These are phyloP conservation scores for Wickerhamomyces alni DNA, from an alignment of 805 yeast genomes.

Conservation along the genomic window DNA sequence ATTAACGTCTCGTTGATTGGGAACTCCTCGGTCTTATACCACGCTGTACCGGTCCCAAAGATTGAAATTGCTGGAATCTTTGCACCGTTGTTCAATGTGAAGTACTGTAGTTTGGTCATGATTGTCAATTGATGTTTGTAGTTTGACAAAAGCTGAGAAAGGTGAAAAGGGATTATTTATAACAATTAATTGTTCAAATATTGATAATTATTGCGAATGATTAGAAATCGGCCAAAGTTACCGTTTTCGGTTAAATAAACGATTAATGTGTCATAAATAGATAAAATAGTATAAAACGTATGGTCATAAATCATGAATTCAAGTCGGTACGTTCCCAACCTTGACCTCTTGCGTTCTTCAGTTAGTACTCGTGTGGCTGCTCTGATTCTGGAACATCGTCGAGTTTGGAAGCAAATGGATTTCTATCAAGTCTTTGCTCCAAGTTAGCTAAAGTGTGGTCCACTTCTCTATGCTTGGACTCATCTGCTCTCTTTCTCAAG, in stretches of 20 bases:
- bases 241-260: too few relatives aligned
- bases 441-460: slow-evolving; percentile 72
- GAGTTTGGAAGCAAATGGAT: slow-evolving; percentile 55
- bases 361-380: slow-evolving; percentile 17
- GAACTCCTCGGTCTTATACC: slow-evolving; percentile 33
- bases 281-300: too few relatives aligned
- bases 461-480: slow-evolving; percentile 74
- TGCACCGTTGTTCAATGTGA: slow-evolving; percentile 29
- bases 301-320: too few relatives aligned
- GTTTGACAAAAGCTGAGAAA: too few relatives aligned
- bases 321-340: slow-evolving; percentile 13
- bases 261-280: too few relatives aligned
- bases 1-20: slow-evolving; percentile 27
- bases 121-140: neutral
- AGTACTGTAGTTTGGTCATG: slow-evolving; percentile 11
- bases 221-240: too few relatives aligned
- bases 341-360: slow-evolving; percentile 9
- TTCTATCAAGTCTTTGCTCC: slow-evolving; percentile 46
- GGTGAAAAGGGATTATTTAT: too few relatives aligned
- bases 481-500: slow-evolving; percentile 64
- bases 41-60: slow-evolving; percentile 56
- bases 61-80: slow-evolving; percentile 42
- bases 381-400: slow-evolving; percentile 6
- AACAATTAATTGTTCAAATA: too few relatives aligned
- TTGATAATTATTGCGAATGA: too few relatives aligned